These are phyloP conservation scores for Centella asiatica DNA, from an alignment of 129 eudicot species.

Conservation along the genomic window DNA sequence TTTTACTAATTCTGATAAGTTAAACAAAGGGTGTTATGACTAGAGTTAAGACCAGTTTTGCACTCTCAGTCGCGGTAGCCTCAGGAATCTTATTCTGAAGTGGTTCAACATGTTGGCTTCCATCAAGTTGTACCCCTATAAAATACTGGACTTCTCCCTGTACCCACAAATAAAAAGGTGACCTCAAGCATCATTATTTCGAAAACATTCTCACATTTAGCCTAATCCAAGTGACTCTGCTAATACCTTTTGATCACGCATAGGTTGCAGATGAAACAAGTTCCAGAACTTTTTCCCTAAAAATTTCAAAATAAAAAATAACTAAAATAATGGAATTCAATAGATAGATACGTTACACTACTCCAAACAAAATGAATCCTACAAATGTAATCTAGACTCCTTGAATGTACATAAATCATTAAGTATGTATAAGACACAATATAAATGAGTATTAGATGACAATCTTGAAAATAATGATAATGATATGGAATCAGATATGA, in stretches of 20 bases:
- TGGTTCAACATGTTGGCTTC: conserved; percentile 96
- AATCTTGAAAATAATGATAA: not conserved
- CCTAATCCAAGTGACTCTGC: not conserved
- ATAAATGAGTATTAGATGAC: too few species aligned
- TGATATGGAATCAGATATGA: not conserved
- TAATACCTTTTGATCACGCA: conserved; percentile 98
- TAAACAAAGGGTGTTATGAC: not conserved
- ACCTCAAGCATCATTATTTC: not conserved
- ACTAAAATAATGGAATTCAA: not conserved
- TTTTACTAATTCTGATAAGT: not conserved
- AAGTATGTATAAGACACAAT: too few species aligned
- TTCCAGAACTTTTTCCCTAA: conserved; percentile 98
- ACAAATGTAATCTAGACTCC: too few species aligned
- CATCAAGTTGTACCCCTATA: conserved; percentile 95
- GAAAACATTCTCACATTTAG: not conserved
- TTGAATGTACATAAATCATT: too few species aligned
- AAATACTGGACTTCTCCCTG: conserved; percentile 99
- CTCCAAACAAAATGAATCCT: not conserved
- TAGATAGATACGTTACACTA: not conserved
- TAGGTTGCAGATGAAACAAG: conserved; percentile 95
- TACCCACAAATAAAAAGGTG: not conserved
- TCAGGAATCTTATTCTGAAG: conserved; percentile 85
- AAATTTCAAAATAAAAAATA: not conserved
- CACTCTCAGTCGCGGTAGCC: conserved; percentile 56
- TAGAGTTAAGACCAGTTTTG: conserved; percentile 44